These are phyloP conservation scores for Entoloma clypeatum DNA, from an alignment of 1,284 basidiomycete species.

Conservation along the genomic window DNA sequence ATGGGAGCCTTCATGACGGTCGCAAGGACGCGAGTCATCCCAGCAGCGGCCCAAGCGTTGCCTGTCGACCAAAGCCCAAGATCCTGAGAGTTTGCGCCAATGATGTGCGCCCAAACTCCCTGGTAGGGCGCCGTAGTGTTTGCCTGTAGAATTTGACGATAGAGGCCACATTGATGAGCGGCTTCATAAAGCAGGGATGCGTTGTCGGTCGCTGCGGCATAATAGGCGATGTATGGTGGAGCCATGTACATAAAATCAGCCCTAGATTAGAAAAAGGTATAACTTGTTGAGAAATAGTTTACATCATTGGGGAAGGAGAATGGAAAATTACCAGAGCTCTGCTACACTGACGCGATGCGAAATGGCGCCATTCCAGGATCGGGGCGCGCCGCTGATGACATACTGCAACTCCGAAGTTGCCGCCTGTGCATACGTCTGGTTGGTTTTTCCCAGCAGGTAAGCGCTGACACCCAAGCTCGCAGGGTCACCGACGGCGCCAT, in stretches of 20 bases:
- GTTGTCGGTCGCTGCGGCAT: conserved; percentile 44
- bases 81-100: conserved; percentile 42
- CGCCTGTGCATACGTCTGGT: conserved; percentile 27
- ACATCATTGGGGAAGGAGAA: not conserved
- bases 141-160: conserved; percentile 42
- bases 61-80: conserved; percentile 53
- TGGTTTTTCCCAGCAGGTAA: conserved; percentile 36
- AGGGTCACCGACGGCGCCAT: conserved; percentile 40
- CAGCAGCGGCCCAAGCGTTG: conserved; percentile 40
- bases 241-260: conserved; percentile 64
- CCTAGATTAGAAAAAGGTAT: conserved; percentile 36
- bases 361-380: conserved; percentile 48
- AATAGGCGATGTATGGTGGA: conserved; percentile 57
- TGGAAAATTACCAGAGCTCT: conserved; percentile 42
- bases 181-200: conserved; percentile 38
- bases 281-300: not conserved
- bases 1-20: conserved; percentile 42
- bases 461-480: conserved; percentile 42
- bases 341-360: conserved; percentile 41
- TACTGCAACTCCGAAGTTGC: conserved; percentile 30
- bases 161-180: conserved; percentile 45
- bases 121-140: conserved; percentile 24
- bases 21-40: conserved; percentile 41
- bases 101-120: conserved; percentile 47
- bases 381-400: conserved; percentile 39